A percentile compares a stretch with the other conserved stretches of the same genome.
Evolutionary conservation across 169 alveolate genomes (phyloP).

Genomic region (Eimeria tenella): DNA sequence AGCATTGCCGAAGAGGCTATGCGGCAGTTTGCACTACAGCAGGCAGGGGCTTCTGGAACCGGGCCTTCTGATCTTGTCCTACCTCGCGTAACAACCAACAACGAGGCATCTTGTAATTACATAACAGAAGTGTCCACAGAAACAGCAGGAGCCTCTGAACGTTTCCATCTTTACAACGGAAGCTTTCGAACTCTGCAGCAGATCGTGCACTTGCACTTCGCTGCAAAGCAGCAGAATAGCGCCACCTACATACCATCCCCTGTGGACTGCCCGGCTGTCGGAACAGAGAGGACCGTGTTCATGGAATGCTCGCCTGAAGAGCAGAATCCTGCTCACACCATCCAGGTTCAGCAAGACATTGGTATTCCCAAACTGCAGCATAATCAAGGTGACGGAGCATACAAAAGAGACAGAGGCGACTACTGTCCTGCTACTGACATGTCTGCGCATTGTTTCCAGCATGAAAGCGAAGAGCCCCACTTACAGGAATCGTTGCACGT

Average conservation of each 20-base stretch:
- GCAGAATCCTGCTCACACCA: neutral
- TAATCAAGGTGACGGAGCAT: neutral
- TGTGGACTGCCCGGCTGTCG: neutral
- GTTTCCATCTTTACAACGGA: neutral
- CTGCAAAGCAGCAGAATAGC: too few relatives aligned
- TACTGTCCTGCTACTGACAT: neutral
- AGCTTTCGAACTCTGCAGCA: too few relatives aligned
- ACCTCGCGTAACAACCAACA: neutral
- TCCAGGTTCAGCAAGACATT: neutral
- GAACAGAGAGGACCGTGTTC: neutral
- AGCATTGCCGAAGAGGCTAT: neutral
- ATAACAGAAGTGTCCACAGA: neutral
- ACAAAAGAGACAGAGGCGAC: too few relatives aligned
- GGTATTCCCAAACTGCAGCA: neutral
- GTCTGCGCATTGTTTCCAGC: neutral
- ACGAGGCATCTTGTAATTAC: neutral
- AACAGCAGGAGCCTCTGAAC: neutral
- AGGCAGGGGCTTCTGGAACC: neutral
- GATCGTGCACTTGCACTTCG: too few relatives aligned
- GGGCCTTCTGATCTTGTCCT: neutral
- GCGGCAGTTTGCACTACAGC: neutral
- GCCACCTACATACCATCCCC: too few relatives aligned
- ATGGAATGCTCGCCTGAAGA: neutral
- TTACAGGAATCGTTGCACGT: neutral
- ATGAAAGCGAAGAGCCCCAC: neutral